These are phyloP conservation scores for Cardamine occulta DNA, from an alignment of 345 rosid genomes.

Conservation along the genomic window DNA sequence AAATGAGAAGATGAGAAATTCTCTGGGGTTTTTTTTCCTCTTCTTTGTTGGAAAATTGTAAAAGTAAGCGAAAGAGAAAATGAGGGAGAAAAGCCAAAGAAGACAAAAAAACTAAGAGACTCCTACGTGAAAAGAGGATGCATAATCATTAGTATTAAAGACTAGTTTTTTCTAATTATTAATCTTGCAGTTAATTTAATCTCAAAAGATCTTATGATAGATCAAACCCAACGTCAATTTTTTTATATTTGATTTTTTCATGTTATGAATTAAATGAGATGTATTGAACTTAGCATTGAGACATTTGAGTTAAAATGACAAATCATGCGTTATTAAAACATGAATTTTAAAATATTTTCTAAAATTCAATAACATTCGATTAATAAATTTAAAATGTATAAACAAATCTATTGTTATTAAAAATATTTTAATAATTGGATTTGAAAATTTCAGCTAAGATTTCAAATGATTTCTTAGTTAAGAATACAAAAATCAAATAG, in stretches of 20 bases:
- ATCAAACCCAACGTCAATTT: slow-evolving; percentile 2
- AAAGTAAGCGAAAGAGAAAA: slow-evolving; percentile 19
- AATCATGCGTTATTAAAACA: too few species aligned
- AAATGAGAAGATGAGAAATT: slow-evolving; percentile 8
- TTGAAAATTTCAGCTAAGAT: too few species aligned
- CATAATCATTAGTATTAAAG: slow-evolving; percentile 23
- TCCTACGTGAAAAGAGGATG: slow-evolving; percentile 36
- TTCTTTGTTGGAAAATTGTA: slow-evolving; percentile 32
- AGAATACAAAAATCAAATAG: too few species aligned
- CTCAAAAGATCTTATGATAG: neutral
- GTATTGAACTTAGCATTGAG: too few species aligned
- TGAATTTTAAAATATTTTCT: too few species aligned
- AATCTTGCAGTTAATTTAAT: neutral
- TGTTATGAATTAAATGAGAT: neutral
- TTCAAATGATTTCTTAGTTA: too few species aligned
- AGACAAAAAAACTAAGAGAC: slow-evolving; percentile 35
- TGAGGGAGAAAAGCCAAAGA: slow-evolving; percentile 14
- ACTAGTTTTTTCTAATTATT: slow-evolving; percentile 3
- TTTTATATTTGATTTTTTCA: neutral
- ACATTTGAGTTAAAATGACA: too few species aligned
- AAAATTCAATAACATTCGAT: too few species aligned
- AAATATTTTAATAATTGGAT: too few species aligned
- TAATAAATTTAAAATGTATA: too few species aligned
- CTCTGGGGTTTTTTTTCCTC: neutral
- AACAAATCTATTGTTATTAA: too few species aligned